Evolutionary conservation across 2,329 filamentous ascomycete genomes (phyloP).

Genomic region (Beauveria medogensis): DNA sequence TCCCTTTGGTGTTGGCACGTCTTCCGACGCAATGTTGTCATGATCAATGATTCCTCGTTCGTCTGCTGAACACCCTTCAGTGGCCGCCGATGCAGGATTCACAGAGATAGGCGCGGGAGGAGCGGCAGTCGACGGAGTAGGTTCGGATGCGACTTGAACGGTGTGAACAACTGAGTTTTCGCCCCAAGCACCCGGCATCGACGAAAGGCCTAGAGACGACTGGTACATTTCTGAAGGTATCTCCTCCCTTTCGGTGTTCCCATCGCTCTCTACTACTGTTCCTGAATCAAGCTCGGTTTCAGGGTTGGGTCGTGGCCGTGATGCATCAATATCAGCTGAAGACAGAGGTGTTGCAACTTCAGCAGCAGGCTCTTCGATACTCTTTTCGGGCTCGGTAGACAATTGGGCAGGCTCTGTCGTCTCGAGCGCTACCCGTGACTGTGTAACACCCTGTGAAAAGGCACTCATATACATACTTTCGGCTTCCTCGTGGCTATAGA

Average conservation of each 20-base stretch:
- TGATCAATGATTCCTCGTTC: neutral
- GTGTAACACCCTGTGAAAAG: constrained; percentile 40
- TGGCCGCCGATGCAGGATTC: neutral
- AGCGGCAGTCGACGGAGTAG: constrained; percentile 6
- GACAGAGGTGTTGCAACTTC: no score
- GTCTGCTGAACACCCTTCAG: neutral
- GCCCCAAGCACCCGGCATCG: constrained; percentile 48
- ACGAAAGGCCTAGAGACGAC: neutral
- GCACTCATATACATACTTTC: constrained; percentile 84
- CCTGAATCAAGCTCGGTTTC: neutral
- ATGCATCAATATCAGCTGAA: neutral
- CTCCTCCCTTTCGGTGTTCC: neutral
- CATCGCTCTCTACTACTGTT: neutral
- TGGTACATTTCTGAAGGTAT: neutral
- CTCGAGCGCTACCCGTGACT: constrained; percentile 13
- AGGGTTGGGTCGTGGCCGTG: neutral
- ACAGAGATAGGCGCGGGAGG: neutral
- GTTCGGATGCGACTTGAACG: constrained; percentile 10
- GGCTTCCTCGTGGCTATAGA: constrained; percentile 73
- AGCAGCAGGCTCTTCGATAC: neutral
- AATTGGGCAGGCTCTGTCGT: neutral
- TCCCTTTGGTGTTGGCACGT: constrained; percentile 41
- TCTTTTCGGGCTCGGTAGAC: neutral
- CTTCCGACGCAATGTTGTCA: constrained; percentile 25
- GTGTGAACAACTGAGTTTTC: constrained; percentile 21